A percentile compares a stretch with the other conserved stretches of the same genome.
These are phyloP conservation scores for Nicotiana sylvestris DNA, from an alignment of 257 asterid species.

Conservation along the genomic window DNA sequence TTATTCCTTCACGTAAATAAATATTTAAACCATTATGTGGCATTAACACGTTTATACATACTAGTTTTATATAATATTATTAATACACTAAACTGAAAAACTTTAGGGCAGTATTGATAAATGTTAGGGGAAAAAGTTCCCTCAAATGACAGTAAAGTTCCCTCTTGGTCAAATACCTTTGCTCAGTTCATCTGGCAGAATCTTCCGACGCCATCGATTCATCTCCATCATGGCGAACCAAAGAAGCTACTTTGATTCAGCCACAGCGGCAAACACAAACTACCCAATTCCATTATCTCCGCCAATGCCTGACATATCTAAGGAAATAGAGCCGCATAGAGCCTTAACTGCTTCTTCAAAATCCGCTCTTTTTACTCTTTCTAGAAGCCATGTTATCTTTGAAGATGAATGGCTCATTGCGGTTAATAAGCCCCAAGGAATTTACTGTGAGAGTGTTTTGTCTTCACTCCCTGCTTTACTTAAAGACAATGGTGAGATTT, in stretches of 20 bases:
- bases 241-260: conserved; percentile 25
- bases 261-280: conserved; percentile 17
- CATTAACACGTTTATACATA: no score
- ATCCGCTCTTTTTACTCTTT: conserved; percentile 62
- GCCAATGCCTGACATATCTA: conserved; percentile 60
- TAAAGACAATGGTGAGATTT: conserved; percentile 15
- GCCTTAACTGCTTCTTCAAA: conserved; percentile 76
- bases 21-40: no score
- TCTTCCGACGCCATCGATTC: conserved; percentile 21
- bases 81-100: not conserved
- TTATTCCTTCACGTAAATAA: no score
- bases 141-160: conserved; percentile 25
- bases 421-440: conserved; percentile 77
- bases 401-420: conserved; percentile 91
- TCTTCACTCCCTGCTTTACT: conserved; percentile 51
- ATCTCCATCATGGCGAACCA: conserved; percentile 47
- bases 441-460: conserved; percentile 69
- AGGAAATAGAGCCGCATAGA: conserved; percentile 65
- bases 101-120: not conserved
- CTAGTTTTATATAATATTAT: no score
- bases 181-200: not conserved
- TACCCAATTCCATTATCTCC: conserved; percentile 80
- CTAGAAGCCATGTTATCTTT: conserved; percentile 58
- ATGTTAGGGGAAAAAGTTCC: not conserved
- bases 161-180: conserved; percentile 7